A percentile compares a stretch with the other conserved stretches of the same genome.
Conservation (phyloP, 1,284 basidiomycete species). For the Cryptococcus sp. region DNA sequence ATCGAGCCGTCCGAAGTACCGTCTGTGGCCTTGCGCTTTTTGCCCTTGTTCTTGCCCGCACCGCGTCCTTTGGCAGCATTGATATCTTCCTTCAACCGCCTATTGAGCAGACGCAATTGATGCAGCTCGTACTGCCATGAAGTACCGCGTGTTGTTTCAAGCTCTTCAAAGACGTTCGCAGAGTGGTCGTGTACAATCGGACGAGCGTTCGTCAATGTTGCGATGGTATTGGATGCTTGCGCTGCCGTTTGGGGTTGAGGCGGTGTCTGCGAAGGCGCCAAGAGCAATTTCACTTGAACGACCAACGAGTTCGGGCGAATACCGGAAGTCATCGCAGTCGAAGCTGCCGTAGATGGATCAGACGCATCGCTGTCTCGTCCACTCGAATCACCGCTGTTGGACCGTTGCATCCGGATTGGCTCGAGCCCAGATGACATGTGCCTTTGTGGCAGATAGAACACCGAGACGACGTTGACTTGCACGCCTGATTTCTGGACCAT, state of each 20-base stretch:
- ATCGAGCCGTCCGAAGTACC: conserved; percentile 10
- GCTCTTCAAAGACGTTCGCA: conserved; percentile 70
- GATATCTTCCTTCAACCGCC: conserved; percentile 70
- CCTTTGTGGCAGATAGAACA: conserved; percentile 37
- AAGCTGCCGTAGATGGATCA: conserved; percentile 11
- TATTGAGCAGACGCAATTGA: conserved; percentile 75
- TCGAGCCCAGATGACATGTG: conserved; percentile 2
- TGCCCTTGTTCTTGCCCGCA: conserved; percentile 26
- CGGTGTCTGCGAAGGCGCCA: conserved; percentile 1
- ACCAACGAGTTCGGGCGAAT: conserved; percentile 29
- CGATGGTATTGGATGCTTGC: conserved; percentile 7
- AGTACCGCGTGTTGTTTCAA: conserved; percentile 65
- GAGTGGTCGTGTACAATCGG: conserved; percentile 40
- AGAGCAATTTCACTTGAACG: conserved; percentile 36
- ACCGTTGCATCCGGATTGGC: neutral
- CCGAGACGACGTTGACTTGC: conserved; percentile 32
- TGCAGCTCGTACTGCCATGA: conserved; percentile 93
- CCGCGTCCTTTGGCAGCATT: conserved; percentile 18
- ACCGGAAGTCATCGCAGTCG: conserved; percentile 3
- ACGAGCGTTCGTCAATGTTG: conserved; percentile 19
- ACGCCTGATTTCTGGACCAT: conserved; percentile 31
- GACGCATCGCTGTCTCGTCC: conserved; percentile 12
- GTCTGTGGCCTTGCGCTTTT: conserved; percentile 28
- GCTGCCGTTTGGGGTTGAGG: neutral
- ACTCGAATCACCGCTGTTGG: neutral